A percentile compares a stretch with the other conserved stretches of the same genome.
phyloP scores from a whole-genome alignment of 2,329 filamentous ascomycete species.

The Phoma sp. region DNA sequence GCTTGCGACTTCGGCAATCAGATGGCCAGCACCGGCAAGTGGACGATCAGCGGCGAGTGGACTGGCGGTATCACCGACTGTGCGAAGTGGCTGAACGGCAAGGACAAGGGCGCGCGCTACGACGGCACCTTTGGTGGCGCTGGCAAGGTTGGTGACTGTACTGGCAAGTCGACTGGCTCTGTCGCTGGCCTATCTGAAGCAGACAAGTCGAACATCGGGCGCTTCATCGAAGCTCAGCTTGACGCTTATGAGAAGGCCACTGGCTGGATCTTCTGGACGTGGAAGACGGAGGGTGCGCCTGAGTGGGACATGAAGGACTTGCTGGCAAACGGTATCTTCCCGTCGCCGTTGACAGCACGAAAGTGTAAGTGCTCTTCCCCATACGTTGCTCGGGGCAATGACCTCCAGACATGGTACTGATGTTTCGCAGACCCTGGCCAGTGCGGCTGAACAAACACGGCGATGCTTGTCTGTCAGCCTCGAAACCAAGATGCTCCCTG shows the following conservation, averaged over 20 bases:
- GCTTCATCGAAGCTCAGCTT: slow-evolving; percentile 57
- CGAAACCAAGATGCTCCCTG: slow-evolving; percentile 6
- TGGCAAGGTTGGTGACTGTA: slow-evolving; percentile 51
- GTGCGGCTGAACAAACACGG: slow-evolving; percentile 36
- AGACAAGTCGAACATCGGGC: slow-evolving; percentile 53
- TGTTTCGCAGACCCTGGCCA: slow-evolving; percentile 42
- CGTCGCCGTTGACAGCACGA: slow-evolving; percentile 50
- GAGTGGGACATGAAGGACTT: slow-evolving; percentile 58
- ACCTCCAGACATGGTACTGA: slow-evolving; percentile 20
- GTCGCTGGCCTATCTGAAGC: slow-evolving; percentile 50
- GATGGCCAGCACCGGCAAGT: slow-evolving; percentile 55
- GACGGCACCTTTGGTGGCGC: slow-evolving; percentile 51
- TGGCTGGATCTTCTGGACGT: slow-evolving; percentile 60
- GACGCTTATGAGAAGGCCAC: slow-evolving; percentile 56
- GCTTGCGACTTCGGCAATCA: slow-evolving; percentile 54
- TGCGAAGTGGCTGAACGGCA: slow-evolving; percentile 57
- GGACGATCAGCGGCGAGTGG: slow-evolving; percentile 57
- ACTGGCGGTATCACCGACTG: slow-evolving; percentile 57
- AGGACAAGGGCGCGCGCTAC: slow-evolving; percentile 55
- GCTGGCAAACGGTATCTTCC: slow-evolving; percentile 56
- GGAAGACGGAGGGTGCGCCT: slow-evolving; percentile 58
- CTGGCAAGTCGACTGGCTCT: slow-evolving; percentile 53
- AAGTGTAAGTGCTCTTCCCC: slow-evolving; percentile 42
- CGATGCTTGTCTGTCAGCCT: not conserved
- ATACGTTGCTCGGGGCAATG: not conserved